phyloP scores from a whole-genome alignment of 75 land plant species.

The Sequoia sempervirens region DNA sequence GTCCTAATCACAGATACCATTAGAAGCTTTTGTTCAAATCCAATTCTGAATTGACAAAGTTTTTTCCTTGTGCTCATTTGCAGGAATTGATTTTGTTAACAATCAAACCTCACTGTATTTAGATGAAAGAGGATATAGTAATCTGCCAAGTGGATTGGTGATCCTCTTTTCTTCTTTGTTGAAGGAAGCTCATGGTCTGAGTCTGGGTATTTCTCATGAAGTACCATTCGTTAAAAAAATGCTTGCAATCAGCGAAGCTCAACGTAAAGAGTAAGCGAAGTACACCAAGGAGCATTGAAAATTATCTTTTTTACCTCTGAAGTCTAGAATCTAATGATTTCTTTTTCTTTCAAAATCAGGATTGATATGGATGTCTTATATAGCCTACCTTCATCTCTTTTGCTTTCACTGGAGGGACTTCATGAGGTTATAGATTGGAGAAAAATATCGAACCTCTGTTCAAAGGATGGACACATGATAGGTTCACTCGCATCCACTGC shows the following conservation, averaged over 20 bases:
- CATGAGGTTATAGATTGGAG: conserved; percentile 21
- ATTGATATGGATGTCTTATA: conserved; percentile 18
- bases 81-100: conserved; percentile 2
- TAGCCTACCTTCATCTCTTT: conserved; percentile 10
- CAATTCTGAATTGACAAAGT: no score
- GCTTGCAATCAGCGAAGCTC: not conserved
- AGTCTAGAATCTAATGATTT: no score
- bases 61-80: not conserved
- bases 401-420: conserved; percentile 16
- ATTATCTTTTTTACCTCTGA: no score
- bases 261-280: conserved; percentile 2
- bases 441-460: conserved; percentile 12
- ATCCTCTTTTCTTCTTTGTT: not conserved
- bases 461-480: conserved; percentile 19
- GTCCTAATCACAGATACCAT: no score
- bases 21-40: no score
- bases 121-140: not conserved
- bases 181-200: not conserved
- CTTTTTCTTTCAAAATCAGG: not conserved
- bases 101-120: not conserved
- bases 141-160: conserved; percentile 3
- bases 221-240: not conserved
- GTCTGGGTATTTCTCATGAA: conserved; percentile 9
- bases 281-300: no score
- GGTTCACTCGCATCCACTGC: conserved; percentile 22